phyloP scores from a whole-genome alignment of 176 grass and related monocot genomes.

The Zea luxurians region DNA sequence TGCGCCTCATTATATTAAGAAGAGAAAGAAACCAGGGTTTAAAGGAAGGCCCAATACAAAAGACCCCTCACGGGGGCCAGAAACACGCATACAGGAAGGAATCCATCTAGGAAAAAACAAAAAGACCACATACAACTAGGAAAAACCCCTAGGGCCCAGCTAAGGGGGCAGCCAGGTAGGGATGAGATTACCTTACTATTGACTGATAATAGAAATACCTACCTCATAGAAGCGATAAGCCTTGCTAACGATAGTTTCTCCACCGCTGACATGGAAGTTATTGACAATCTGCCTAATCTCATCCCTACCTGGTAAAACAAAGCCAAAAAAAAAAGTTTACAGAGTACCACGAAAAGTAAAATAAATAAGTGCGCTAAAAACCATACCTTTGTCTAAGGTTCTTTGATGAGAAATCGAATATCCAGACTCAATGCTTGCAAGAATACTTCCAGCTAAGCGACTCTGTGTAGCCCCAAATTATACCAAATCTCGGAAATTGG shows the following conservation, averaged over 20 bases:
- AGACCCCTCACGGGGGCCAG: too few relatives aligned
- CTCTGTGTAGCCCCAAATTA: constrained; percentile 43
- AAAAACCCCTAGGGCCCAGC: too few relatives aligned
- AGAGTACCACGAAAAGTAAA: not conserved
- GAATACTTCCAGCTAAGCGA: constrained; percentile 42
- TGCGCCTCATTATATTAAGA: too few relatives aligned
- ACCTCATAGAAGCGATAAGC: constrained; percentile 79
- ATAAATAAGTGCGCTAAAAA: constrained; percentile 8
- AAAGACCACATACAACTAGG: too few relatives aligned
- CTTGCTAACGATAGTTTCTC: constrained; percentile 53
- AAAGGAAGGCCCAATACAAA: too few relatives aligned
- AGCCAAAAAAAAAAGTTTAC: constrained; percentile 1
- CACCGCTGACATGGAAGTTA: constrained; percentile 63
- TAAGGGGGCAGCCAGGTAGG: too few relatives aligned
- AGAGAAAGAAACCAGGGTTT: too few relatives aligned
- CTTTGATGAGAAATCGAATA: constrained; percentile 78
- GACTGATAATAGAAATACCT: constrained; percentile 21
- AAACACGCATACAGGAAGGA: too few relatives aligned
- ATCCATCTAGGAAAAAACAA: too few relatives aligned
- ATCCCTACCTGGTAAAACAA: constrained; percentile 60
- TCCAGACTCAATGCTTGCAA: constrained; percentile 50
- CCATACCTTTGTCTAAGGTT: constrained; percentile 66
- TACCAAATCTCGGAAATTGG: constrained; percentile 7
- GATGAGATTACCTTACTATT: not conserved
- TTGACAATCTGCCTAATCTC: constrained; percentile 69